phyloP scores from a whole-genome alignment of 352 stramenopile species.

The Phytophthora vignae region DNA sequence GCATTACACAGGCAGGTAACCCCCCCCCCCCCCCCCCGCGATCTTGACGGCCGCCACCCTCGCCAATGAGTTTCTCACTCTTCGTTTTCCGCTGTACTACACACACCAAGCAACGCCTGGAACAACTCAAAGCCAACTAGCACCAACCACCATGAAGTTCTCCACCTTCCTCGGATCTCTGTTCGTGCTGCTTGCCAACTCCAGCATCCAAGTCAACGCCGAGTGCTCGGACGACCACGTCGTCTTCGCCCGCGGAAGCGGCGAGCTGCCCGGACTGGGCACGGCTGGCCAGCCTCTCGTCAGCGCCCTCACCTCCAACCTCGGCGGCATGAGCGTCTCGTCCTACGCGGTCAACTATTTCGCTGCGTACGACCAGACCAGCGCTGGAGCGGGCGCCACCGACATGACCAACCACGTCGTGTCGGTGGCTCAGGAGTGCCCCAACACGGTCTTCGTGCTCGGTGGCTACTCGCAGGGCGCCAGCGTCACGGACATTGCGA shows the following conservation, averaged over 20 bases:
- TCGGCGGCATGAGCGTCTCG: slow-evolving; percentile 44
- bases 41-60: background rate
- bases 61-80: background rate
- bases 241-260: slow-evolving; percentile 46
- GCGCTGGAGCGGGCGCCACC: slow-evolving; percentile 34
- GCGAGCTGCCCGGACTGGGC: slow-evolving; percentile 36
- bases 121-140: no score
- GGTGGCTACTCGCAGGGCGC: slow-evolving; percentile 47
- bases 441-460: slow-evolving; percentile 40
- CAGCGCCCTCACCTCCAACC: slow-evolving; percentile 32
- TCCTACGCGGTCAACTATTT: slow-evolving; percentile 45
- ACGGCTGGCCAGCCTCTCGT: slow-evolving; percentile 40
- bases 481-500: slow-evolving; percentile 40
- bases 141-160: no score
- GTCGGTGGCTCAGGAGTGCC: slow-evolving; percentile 31
- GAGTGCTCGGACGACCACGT: slow-evolving; percentile 38
- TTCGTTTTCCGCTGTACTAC: background rate
- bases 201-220: slow-evolving; percentile 5
- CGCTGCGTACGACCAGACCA: slow-evolving; percentile 33
- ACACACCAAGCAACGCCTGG: background rate
- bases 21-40: no score
- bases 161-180: background rate
- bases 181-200: background rate
- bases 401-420: slow-evolving; percentile 47
- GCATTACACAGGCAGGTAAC: no score